phyloP scores from a whole-genome alignment of 2,329 filamentous ascomycete genomes.

The Aureobasidium subglaciale region DNA sequence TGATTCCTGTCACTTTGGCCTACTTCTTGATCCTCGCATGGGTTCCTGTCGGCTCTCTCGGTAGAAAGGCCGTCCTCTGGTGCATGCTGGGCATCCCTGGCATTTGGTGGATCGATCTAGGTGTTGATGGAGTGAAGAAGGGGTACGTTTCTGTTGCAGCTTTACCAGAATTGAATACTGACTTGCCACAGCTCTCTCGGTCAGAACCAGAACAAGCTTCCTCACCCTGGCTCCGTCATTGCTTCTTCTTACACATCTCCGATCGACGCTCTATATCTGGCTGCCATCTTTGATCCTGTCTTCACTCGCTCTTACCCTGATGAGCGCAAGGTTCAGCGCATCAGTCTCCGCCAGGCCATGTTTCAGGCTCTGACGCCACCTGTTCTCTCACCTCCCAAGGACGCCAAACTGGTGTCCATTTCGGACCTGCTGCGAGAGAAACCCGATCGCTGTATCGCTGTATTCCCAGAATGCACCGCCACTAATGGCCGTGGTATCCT shows the following conservation, averaged over 20 bases:
- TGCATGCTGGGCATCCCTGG: constrained; percentile 79
- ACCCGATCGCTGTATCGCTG: constrained; percentile 68
- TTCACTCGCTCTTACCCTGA: constrained; percentile 78
- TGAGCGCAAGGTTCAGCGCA: constrained; percentile 63
- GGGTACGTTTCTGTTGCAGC: constrained; percentile 45
- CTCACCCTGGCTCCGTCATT: constrained; percentile 72
- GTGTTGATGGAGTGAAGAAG: constrained; percentile 92
- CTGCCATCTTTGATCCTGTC: constrained; percentile 91
- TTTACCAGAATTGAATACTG: constrained; percentile 1
- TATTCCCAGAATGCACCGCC: constrained; percentile 91
- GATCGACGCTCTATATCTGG: constrained; percentile 86
- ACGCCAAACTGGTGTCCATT: constrained; percentile 31
- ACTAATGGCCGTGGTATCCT: constrained; percentile 89
- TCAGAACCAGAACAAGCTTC: constrained; percentile 67
- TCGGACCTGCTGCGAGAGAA: constrained; percentile 53
- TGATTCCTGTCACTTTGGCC: constrained; percentile 57
- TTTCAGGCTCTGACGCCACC: constrained; percentile 58
- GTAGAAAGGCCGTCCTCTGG: constrained; percentile 84
- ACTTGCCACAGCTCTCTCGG: constrained; percentile 53
- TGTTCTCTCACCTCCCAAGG: constrained; percentile 24
- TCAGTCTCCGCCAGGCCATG: constrained; percentile 71
- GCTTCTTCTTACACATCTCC: constrained; percentile 88
- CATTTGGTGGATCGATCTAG: constrained; percentile 98
- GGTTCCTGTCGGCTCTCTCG: constrained; percentile 61
- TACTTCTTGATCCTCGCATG: constrained; percentile 73